These are phyloP conservation scores for Epicoccum nigrum DNA, from an alignment of 2,329 filamentous ascomycete species.

Conservation along the genomic window DNA sequence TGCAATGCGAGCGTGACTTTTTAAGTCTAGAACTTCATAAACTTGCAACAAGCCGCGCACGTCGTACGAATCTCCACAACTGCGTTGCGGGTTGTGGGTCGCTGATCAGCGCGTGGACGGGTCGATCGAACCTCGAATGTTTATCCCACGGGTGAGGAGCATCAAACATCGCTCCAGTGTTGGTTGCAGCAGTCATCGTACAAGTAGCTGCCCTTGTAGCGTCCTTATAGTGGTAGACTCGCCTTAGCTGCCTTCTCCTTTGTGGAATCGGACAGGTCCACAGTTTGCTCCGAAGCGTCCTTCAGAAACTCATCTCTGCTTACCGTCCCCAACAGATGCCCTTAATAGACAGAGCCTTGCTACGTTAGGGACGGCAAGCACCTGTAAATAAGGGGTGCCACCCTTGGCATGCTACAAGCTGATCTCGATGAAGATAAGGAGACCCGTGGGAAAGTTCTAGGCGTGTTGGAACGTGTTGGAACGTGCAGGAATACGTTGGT, in stretches of 20 bases:
- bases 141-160: neutral
- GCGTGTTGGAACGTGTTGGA: neutral
- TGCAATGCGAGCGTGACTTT: neutral
- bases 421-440: neutral
- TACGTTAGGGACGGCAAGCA: too few species aligned
- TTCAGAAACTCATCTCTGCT: too few species aligned
- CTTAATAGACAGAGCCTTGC: too few species aligned
- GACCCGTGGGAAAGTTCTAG: too few species aligned
- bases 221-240: too few species aligned
- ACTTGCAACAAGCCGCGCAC: slow-evolving; percentile 10
- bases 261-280: neutral
- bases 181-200: neutral
- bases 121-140: slow-evolving; percentile 8
- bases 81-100: slow-evolving; percentile 7
- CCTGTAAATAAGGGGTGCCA: neutral
- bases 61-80: slow-evolving; percentile 9
- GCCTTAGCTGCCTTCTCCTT: neutral
- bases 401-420: neutral
- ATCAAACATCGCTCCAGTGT: slow-evolving; percentile 3
- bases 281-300: too few species aligned
- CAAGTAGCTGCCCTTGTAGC: neutral
- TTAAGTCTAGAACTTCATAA: slow-evolving; percentile 12
- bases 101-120: slow-evolving; percentile 13
- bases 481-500: neutral
- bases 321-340: too few species aligned